Percentiles rank a stretch among this genome's conserved stretches.
Evolutionary conservation across 176 grass and related monocot species (phyloP).

Genomic region (Triticum monococcum): DNA sequence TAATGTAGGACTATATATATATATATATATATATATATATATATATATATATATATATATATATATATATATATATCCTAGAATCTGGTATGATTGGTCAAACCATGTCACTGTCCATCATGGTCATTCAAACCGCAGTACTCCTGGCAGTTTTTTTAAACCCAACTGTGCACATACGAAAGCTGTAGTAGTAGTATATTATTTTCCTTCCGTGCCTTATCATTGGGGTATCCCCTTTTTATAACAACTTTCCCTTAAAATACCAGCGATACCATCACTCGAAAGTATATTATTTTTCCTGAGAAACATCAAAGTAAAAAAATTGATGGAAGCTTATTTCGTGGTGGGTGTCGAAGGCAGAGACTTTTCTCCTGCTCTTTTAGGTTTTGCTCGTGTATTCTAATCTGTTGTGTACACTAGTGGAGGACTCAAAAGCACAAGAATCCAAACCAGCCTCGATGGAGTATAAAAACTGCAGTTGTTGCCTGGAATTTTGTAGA

Average conservation of each 20-base stretch:
- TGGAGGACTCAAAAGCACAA: background rate
- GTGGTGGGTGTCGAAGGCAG: background rate
- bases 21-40: background rate
- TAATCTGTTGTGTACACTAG: background rate
- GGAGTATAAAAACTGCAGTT: background rate
- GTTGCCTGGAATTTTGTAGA: background rate
- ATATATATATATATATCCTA: background rate
- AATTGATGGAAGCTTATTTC: background rate
- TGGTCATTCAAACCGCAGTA: background rate
- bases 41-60: background rate
- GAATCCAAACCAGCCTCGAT: constrained; percentile 10
- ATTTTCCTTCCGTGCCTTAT: background rate
- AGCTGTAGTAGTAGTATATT: background rate
- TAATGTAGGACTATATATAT: too few relatives aligned
- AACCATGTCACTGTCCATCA: background rate
- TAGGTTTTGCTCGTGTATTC: too few relatives aligned
- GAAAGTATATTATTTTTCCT: background rate
- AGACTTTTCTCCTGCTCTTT: background rate
- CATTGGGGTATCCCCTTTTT: background rate
- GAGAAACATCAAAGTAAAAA: too few relatives aligned
- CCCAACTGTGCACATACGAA: background rate
- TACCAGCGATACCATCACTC: background rate
- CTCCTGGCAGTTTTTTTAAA: background rate
- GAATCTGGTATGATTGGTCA: constrained; percentile 1
- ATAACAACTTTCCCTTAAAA: background rate